Conservation (phyloP, 2,329 filamentous ascomycete species). For the Aspergillus quadrilineatus region DNA sequence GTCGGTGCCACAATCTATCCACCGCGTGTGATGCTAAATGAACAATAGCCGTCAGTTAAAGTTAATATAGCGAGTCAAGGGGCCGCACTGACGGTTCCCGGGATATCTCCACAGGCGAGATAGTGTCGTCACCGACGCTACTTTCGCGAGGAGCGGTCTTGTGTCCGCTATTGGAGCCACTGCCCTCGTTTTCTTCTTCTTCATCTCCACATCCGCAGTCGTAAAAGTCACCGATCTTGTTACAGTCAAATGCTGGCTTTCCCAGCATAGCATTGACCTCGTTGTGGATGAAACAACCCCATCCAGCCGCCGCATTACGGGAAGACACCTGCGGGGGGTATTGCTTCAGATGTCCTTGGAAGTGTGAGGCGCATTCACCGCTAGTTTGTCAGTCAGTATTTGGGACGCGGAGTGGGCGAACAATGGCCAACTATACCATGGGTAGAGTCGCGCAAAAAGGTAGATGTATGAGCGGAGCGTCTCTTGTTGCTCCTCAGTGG, state of each 20-base stretch:
- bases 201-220: constrained; percentile 65
- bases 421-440: constrained; percentile 49
- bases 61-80: constrained; percentile 2
- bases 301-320: constrained; percentile 61
- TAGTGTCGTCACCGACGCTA: constrained; percentile 6
- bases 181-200: constrained; percentile 48
- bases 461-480: constrained; percentile 62
- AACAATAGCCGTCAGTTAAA: constrained; percentile 16
- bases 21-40: constrained; percentile 29
- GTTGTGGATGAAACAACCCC: constrained; percentile 67
- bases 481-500: constrained; percentile 59
- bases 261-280: constrained; percentile 62
- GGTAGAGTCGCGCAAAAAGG: constrained; percentile 64
- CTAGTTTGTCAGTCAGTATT: constrained; percentile 33
- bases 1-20: constrained; percentile 16
- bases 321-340: constrained; percentile 65
- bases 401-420: not conserved
- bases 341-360: constrained; percentile 59
- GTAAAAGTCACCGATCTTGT: constrained; percentile 65
- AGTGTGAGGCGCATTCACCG: constrained; percentile 66
- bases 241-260: constrained; percentile 63
- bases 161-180: constrained; percentile 10
- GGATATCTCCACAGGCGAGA: constrained; percentile 35
- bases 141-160: constrained; percentile 12
- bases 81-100: constrained; percentile 35